These are phyloP conservation scores for Fusarium nelsonii DNA, from an alignment of 2,329 filamentous ascomycete genomes.

Conservation along the genomic window DNA sequence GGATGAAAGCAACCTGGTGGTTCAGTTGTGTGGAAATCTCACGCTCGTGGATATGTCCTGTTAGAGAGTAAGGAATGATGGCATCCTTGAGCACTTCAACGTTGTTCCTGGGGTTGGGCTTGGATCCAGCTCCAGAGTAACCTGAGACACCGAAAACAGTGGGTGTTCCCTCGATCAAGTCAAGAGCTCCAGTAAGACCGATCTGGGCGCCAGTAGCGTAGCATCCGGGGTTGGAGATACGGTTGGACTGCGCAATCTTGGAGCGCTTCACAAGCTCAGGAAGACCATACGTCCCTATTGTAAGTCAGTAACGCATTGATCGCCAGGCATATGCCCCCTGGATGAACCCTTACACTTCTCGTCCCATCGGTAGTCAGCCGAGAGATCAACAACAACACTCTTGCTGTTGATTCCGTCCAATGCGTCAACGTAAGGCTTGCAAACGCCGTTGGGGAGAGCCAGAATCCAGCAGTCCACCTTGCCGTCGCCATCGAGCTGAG, in stretches of 20 bases:
- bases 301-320: not conserved
- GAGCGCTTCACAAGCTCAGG: constrained; percentile 81
- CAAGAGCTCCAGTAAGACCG: constrained; percentile 84
- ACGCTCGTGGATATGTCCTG: constrained; percentile 93
- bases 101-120: constrained; percentile 94
- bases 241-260: constrained; percentile 80
- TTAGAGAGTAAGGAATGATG: constrained; percentile 77
- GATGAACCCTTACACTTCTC: constrained; percentile 5
- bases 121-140: constrained; percentile 89
- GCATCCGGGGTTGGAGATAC: constrained; percentile 94
- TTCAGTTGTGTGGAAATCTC: constrained; percentile 88
- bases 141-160: constrained; percentile 92
- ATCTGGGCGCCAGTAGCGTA: constrained; percentile 95
- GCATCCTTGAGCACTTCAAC: constrained; percentile 85
- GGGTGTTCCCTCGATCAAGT: constrained; percentile 80
- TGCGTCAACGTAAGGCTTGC: constrained; percentile 92
- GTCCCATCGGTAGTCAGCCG: constrained; percentile 87
- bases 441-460: constrained; percentile 95
- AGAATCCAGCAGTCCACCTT: constrained; percentile 97
- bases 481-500: constrained; percentile 81
- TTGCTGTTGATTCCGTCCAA: constrained; percentile 73
- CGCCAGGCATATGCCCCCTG: not conserved
- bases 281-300: constrained; percentile 80
- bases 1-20: constrained; percentile 82
- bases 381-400: constrained; percentile 90